phyloP scores from a whole-genome alignment of 805 yeast genomes.

The Ogataea siamensis region DNA sequence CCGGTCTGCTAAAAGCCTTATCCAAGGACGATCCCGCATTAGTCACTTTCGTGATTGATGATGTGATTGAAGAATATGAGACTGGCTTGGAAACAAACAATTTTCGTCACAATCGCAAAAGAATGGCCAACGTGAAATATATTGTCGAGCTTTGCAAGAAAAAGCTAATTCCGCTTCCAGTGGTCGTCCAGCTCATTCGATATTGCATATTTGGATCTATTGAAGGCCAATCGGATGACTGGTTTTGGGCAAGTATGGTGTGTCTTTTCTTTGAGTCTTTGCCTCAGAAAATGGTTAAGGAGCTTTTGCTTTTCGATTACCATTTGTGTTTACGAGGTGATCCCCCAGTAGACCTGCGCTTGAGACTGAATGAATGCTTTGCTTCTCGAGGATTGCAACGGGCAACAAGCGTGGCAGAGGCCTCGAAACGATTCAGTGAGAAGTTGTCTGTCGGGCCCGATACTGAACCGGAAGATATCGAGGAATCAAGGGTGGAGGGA shows the following conservation, averaged over 20 bases:
- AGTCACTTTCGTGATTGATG: conserved; percentile 62
- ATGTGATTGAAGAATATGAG: conserved; percentile 58
- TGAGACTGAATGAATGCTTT: conserved; percentile 28
- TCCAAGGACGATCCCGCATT: conserved; percentile 37
- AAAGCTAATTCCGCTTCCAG: neutral
- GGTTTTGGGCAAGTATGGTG: conserved; percentile 65
- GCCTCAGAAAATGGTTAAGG: conserved; percentile 31
- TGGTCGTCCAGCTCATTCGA: conserved; percentile 32
- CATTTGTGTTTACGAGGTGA: conserved; percentile 59
- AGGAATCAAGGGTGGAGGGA: conserved; percentile 11
- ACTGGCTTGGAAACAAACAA: conserved; percentile 66
- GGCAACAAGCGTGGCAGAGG: conserved; percentile 1
- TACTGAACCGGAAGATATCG: neutral
- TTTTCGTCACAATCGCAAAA: conserved; percentile 53
- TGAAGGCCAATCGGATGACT: conserved; percentile 62
- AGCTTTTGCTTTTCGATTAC: conserved; percentile 66
- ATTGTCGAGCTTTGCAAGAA: conserved; percentile 46
- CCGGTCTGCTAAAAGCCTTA: conserved; percentile 43
- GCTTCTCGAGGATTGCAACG: conserved; percentile 36
- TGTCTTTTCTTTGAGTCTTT: conserved; percentile 40
- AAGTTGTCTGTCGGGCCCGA: neutral
- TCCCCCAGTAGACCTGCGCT: conserved; percentile 52
- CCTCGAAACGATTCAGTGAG: conserved; percentile 1
- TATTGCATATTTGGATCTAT: conserved; percentile 65
- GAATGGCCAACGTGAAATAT: conserved; percentile 61